Evolutionary conservation across 2,329 filamentous ascomycete genomes (phyloP), one percentile per base, ranked within the genome.

Genomic region (Seiridium cupressi): DNA sequence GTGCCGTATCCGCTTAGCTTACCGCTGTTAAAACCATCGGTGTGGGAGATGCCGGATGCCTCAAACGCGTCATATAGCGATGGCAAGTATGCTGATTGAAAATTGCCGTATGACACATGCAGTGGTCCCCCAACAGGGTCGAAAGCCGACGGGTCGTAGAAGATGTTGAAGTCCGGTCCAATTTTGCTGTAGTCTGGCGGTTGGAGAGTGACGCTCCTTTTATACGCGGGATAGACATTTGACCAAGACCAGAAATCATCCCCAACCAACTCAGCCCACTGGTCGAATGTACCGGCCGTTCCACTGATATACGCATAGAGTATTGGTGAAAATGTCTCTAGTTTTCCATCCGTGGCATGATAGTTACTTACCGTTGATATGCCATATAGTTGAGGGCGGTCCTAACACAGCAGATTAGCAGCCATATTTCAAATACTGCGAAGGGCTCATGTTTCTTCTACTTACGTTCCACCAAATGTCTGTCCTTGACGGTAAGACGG

Each of bases 91-190:
- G 75, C 66, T 60, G 72, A 67, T 2, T 70, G 75, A 46, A 70
- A 80, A 55, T 78, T 77, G 1, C 73, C 59, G 60, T 74, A 81
- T 0, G 77, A 74, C 2, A 81, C 74, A 34, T 78, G 71, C 1
- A 81, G 61, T 0, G 79, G 77, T 1, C 73, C 74, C 3, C 71
- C 71, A 3, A 44, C 59, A 42, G 34, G 6, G 1, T 68, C 68
- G 46, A 76, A 77, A 2, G 67, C 66, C 3, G 67, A 66, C 8
- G 65, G 55, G 31, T 73, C 67, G 51, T 69, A 73, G 11, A 58
- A 35, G 4, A 64, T 57, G 2, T 65, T 67, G 5, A 69, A 68
- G 60, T 74, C 73, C 9, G 42, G 5, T 5, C 7, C 44, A 26
- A 11, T 38, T 9, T n/a, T 8, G 9, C 9, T 32, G 3, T 51